Evolutionary conservation across 2,329 filamentous ascomycete genomes (phyloP), one percentile per base, ranked within the genome.

Genomic region (Epicoccum nigrum): DNA sequence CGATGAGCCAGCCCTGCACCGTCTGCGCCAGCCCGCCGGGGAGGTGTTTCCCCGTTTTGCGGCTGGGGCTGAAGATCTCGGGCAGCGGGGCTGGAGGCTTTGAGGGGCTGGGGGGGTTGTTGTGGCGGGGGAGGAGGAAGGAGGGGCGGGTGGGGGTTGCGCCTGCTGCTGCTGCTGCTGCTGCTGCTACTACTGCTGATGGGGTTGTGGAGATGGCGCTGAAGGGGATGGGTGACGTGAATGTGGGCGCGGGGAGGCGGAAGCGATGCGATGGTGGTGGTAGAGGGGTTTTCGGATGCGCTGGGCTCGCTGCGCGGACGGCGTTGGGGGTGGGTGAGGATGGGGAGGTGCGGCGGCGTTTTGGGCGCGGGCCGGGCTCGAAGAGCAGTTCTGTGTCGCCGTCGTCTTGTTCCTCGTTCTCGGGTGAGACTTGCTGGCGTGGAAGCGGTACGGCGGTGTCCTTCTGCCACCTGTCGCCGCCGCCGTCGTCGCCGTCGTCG

Each of bases 21-120:
- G 75, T 77, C 1, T 75, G 72, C 3, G 81, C 81, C 45, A 82
- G 67, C 1, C 81, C 81, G 3, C 75, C 74, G 1, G 76, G 67
- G 0, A 81, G 37, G 55, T 79, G 83, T 58, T 78, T 79, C 54
- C 79, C 74, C 0, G 74, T 76, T 51, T 76, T 76, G 20, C 79
- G 73, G 38, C 79, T 77, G 1, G 82, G 81, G 0, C 81, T 83
- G 64, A 84, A 84, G 31, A 77, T 74, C 32, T 81, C 78, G 1
- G 81, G 80, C 0, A 81, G 67, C 0, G 79, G 78, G 4, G 4
- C 13, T 68, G 67, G 12, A 7, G 23, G 23, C 6, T 25, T 25
- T 6, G 55, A 38, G 35, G 57, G 48, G 25, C 58, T 58, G 7
- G 47, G 57, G n/a, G 9, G 9, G 7, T 37, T 32, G n/a, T n/a